These are phyloP conservation scores for Colletotrichum scovillei DNA, from an alignment of 2,329 filamentous ascomycete species.

Conservation along the genomic window DNA sequence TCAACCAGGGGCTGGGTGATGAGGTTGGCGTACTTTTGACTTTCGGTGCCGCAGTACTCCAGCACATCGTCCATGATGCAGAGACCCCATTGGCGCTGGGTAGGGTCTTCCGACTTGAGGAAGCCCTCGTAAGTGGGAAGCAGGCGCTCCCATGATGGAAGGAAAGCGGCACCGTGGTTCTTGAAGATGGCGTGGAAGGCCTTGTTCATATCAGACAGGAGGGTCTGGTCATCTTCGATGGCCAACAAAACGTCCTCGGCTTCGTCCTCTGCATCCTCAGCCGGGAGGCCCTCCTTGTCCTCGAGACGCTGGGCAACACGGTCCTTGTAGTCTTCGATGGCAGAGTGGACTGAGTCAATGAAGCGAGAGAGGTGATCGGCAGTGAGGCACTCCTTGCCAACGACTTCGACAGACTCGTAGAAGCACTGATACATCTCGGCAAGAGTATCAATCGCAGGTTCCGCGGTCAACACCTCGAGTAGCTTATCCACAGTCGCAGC, in stretches of 20 bases:
- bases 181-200: constrained; percentile 99
- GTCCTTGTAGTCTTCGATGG: constrained; percentile 91
- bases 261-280: constrained; percentile 90
- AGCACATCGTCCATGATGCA: constrained; percentile 99
- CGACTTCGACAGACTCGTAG: constrained; percentile 96
- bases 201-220: constrained; percentile 99
- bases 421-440: constrained; percentile 99
- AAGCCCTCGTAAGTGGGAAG: constrained; percentile 89
- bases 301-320: constrained; percentile 87
- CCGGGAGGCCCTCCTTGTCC: constrained; percentile 77
- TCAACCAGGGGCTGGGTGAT: constrained; percentile 89
- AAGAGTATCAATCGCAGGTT: constrained; percentile 94
- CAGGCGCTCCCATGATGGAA: constrained; percentile 88
- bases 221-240: constrained; percentile 96
- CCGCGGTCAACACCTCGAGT: constrained; percentile 90
- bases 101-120: constrained; percentile 83
- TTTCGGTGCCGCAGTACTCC: constrained; percentile 93
- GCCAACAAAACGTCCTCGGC: constrained; percentile 88
- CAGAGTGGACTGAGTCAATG: constrained; percentile 85
- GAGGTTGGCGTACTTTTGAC: constrained; percentile 85
- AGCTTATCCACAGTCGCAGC: constrained; percentile 87
- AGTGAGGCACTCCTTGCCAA: constrained; percentile 85
- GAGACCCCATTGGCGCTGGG: constrained; percentile 97
- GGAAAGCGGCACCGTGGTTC: constrained; percentile 87
- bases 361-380: constrained; percentile 85